Conservation (phyloP, 306 rosid genomes). For the Gleditsia sinensis region DNA sequence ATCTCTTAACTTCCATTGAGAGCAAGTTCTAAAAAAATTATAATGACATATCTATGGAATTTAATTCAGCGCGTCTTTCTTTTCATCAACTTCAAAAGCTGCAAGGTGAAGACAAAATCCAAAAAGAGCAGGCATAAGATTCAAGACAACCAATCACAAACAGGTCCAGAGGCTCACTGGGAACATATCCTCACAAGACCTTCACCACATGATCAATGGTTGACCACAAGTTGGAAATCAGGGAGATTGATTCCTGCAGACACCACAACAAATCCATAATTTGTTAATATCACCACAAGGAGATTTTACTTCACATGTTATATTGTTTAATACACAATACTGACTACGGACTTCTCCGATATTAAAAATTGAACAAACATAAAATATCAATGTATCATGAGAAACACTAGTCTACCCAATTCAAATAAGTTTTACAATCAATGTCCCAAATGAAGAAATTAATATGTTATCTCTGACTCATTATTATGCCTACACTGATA, state of each 20-base stretch:
- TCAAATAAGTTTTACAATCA: not conserved
- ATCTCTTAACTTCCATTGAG: not conserved
- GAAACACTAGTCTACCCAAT: constrained; percentile 6
- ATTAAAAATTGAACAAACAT: constrained; percentile 16
- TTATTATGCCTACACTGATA: not conserved
- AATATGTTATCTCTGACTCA: not conserved
- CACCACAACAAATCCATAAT: constrained; percentile 22
- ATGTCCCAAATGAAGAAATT: not conserved
- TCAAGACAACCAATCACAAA: constrained; percentile 9
- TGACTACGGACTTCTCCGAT: constrained; percentile 17
- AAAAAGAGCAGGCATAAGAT: constrained; percentile 11
- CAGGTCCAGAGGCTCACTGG: constrained; percentile 20
- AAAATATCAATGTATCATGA: not conserved
- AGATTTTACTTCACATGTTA: constrained; percentile 15
- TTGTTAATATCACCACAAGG: constrained; percentile 25
- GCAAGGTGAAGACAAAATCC: not conserved
- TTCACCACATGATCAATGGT: constrained; percentile 38
- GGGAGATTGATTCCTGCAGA: constrained; percentile 63
- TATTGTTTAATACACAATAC: constrained; percentile 16
- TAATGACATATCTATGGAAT: constrained; percentile 16
- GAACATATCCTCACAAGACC: constrained; percentile 29
- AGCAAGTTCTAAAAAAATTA: not conserved
- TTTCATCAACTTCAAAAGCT: constrained; percentile 23
- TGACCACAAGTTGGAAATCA: constrained; percentile 35
- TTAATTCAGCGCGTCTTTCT: constrained; percentile 25